Percentiles rank a stretch among this genome's conserved stretches.
phyloP scores from a whole-genome alignment of 768 basidiomycete species.

The Krasilnikovozyma curviuscula region DNA sequence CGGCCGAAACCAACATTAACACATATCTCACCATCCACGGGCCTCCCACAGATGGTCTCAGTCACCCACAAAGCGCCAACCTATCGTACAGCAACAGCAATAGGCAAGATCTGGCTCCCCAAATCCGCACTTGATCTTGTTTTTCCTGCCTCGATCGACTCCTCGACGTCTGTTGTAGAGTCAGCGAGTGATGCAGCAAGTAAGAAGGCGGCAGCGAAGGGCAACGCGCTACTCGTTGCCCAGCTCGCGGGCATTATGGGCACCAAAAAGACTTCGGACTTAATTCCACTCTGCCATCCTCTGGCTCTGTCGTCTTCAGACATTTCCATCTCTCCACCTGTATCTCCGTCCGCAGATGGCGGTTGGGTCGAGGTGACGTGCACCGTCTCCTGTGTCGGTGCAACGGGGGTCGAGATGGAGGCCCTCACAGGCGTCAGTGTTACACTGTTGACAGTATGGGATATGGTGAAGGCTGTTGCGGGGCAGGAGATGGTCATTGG shows the following conservation, averaged over 20 bases:
- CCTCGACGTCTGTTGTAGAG: slow-evolving; percentile 30
- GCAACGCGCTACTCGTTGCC: slow-evolving; percentile 24
- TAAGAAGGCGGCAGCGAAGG: slow-evolving; percentile 22
- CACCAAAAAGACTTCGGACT: slow-evolving; percentile 57
- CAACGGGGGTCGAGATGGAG: slow-evolving; percentile 80
- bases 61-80: slow-evolving; percentile 45
- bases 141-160: slow-evolving; percentile 36
- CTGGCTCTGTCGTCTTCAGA: too few relatives aligned
- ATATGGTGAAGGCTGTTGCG: slow-evolving; percentile 79
- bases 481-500: slow-evolving; percentile 71
- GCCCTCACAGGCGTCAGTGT: slow-evolving; percentile 66
- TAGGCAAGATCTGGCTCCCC: slow-evolving; percentile 51
- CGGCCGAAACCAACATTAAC: slow-evolving; percentile 38
- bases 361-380: slow-evolving; percentile 43
- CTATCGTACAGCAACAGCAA: slow-evolving; percentile 51
- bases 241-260: slow-evolving; percentile 78
- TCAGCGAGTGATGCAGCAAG: background rate
- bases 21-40: slow-evolving; percentile 46
- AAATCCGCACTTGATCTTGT: slow-evolving; percentile 41
- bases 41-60: slow-evolving; percentile 67
- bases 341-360: too few relatives aligned
- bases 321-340: too few relatives aligned
- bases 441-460: slow-evolving; percentile 67
- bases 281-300: slow-evolving; percentile 78
- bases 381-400: slow-evolving; percentile 54